Evolutionary conservation across 140 eudicot genomes (phyloP).

Genomic region (Anethum foeniculum): DNA sequence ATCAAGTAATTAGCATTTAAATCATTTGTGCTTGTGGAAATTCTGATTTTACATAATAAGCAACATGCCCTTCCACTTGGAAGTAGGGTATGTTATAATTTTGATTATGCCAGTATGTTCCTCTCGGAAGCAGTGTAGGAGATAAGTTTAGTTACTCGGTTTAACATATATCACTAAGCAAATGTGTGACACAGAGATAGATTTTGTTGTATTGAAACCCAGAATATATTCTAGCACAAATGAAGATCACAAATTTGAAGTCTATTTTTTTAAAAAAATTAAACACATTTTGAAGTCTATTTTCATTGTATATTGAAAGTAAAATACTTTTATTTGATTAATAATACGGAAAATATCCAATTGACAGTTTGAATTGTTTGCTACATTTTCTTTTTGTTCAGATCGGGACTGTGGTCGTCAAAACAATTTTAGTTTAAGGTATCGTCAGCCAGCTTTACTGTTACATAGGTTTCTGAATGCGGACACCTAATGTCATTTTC

Average conservation of each 20-base stretch:
- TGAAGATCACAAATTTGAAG: background rate
- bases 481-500: background rate
- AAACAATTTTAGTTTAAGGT: background rate
- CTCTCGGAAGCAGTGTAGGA: background rate
- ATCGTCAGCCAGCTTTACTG: background rate
- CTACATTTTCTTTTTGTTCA: background rate
- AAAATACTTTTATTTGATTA: background rate
- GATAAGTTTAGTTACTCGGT: background rate
- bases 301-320: background rate
- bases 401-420: background rate
- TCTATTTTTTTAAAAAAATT: too few species aligned
- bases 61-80: background rate
- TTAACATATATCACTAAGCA: background rate
- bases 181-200: background rate
- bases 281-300: background rate
- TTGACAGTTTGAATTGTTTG: background rate
- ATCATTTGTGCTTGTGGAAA: background rate
- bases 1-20: background rate
- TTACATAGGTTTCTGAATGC: background rate
- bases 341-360: background rate
- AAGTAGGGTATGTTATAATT: background rate
- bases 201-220: background rate
- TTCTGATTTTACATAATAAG: background rate
- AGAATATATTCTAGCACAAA: background rate
- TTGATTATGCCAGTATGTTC: background rate